phyloP scores from a whole-genome alignment of 805 yeast genomes.

The Candida piceae region DNA sequence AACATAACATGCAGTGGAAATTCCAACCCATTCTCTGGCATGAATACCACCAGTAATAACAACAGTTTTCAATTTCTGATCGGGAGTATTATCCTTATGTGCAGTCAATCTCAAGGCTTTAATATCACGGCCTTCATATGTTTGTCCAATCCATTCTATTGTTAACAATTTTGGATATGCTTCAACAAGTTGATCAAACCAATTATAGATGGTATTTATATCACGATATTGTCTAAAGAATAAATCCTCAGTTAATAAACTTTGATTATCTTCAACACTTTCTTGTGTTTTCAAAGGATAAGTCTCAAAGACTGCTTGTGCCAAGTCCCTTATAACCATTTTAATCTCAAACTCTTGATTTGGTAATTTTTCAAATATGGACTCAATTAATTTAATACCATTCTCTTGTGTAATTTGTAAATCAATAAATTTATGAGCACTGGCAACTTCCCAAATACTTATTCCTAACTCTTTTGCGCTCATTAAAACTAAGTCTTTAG shows the following conservation, averaged over 20 bases:
- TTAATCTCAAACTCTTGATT: slow-evolving; percentile 25
- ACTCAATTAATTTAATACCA: slow-evolving; percentile 20
- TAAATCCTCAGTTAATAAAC: too few relatives aligned
- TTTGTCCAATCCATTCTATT: slow-evolving; percentile 66
- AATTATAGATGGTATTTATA: slow-evolving; percentile 60
- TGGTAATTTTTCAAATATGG: slow-evolving; percentile 4
- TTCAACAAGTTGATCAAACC: slow-evolving; percentile 59
- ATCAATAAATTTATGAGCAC: slow-evolving; percentile 42
- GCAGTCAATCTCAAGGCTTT: slow-evolving; percentile 62
- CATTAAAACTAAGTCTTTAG: slow-evolving; percentile 19
- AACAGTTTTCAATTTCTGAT: slow-evolving; percentile 47
- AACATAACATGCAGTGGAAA: slow-evolving; percentile 60
- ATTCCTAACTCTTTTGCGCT: slow-evolving; percentile 15
- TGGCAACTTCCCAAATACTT: slow-evolving; percentile 48
- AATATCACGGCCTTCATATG: slow-evolving; percentile 69
- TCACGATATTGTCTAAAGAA: slow-evolving; percentile 63
- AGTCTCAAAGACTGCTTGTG: slow-evolving; percentile 52
- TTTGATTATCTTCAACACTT: slow-evolving; percentile 3
- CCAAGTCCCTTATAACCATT: slow-evolving; percentile 51
- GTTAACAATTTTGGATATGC: slow-evolving; percentile 61
- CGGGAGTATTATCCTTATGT: slow-evolving; percentile 28
- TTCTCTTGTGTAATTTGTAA: slow-evolving; percentile 27
- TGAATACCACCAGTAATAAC: slow-evolving; percentile 82
- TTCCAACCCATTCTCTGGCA: slow-evolving; percentile 87
- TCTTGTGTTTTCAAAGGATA: slow-evolving; percentile 31